phyloP scores from a whole-genome alignment of 352 stramenopile genomes.

The Globisporangium radiosum region DNA sequence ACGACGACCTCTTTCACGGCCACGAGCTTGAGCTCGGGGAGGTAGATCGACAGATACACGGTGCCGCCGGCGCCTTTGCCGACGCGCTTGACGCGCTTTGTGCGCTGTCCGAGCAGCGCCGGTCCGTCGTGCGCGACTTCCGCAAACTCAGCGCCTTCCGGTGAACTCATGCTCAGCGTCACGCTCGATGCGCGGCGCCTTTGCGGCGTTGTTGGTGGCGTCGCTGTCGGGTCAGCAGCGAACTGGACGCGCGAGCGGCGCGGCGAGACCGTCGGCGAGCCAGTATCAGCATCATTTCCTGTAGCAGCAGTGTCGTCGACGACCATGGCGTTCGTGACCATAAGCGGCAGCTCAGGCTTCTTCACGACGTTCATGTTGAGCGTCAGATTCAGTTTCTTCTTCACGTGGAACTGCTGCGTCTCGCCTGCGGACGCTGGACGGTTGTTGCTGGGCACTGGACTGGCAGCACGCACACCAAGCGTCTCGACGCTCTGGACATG shows the following conservation, averaged over 20 bases:
- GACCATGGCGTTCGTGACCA: slow-evolving; percentile 16
- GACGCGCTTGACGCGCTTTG: slow-evolving; percentile 61
- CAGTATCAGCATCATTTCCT: no score
- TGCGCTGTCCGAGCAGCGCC: slow-evolving; percentile 47
- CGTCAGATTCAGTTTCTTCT: slow-evolving; percentile 50
- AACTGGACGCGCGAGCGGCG: slow-evolving; percentile 10
- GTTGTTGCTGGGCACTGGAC: slow-evolving; percentile 6
- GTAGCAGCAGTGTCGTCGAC: background rate
- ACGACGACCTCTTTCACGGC: slow-evolving; percentile 84
- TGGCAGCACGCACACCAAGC: slow-evolving; percentile 10
- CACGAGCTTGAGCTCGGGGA: slow-evolving; percentile 78
- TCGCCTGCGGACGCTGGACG: background rate
- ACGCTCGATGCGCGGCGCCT: slow-evolving; percentile 38
- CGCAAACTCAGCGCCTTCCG: slow-evolving; percentile 61
- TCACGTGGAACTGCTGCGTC: slow-evolving; percentile 16
- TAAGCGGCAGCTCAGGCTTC: slow-evolving; percentile 28
- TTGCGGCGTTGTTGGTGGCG: background rate
- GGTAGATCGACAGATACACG: slow-evolving; percentile 80
- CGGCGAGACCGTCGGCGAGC: background rate
- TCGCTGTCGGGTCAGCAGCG: background rate
- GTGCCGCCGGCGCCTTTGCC: slow-evolving; percentile 80
- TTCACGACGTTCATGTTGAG: slow-evolving; percentile 39
- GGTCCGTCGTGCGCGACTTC: slow-evolving; percentile 73
- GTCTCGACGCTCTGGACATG: no score
- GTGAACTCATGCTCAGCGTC: slow-evolving; percentile 50